Evolutionary conservation across 148 eudicot species (phyloP), one percentile per base, ranked within the genome.

Genomic region (Arctostaphylos glauca): DNA sequence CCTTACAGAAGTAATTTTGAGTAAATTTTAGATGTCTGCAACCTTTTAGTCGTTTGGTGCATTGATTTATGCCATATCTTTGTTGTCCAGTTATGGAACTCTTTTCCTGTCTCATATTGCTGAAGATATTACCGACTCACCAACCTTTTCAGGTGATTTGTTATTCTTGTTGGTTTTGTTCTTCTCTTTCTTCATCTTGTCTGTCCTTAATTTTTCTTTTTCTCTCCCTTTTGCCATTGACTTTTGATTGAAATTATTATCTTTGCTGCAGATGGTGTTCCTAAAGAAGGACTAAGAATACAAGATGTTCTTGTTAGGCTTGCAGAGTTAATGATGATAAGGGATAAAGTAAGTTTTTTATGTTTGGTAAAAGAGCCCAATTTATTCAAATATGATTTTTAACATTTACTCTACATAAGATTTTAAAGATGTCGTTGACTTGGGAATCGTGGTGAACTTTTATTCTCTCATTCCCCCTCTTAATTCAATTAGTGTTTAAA

Each of bases 251-350:
- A 62, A 43, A 47, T 3, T 52, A 38, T 49, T 54, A 4, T 84
- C 71, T 79, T 87, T 67, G 43, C 81, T 84, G 86, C 87, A 96
- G 99, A 96, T 62, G 97, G 98, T 88, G 98, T 94, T 78, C 98
- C 98, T 23, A 96, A 96, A 81, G 99, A 96, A 83, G 99, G 99
- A 81, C 87, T 96, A 50, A 83, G 96, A 85, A 87, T 96, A 84
- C 87, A 89, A 78, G 99, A 96, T 89, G 97, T 96, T 82, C 98
- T 96, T 83, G 97, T 91, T 71, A 88, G 99, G 88, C 85, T 96
- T 82, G 96, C 93, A 47, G 89, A 83, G 82, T 83, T 96, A 64
- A 85, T 88, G 78, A 84, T 93, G 70, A 87, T 92, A 81, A 88
- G 92, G 81, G 96, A 93, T 72, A 96, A 94, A 86, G 99, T 94